Evolutionary conservation across 306 rosid species (phyloP).

Genomic region (Cucurbita ficifolia): DNA sequence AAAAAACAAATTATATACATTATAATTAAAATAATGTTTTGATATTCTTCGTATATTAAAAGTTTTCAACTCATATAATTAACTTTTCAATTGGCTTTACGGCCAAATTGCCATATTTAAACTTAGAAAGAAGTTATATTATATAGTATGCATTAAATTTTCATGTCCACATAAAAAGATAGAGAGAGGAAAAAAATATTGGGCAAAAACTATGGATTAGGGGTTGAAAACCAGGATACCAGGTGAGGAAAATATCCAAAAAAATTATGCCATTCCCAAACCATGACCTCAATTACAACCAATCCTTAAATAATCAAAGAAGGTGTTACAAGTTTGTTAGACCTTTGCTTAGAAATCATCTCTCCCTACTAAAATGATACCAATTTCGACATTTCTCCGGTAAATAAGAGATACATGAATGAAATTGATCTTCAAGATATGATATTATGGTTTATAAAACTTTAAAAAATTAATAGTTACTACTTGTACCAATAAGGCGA

Average conservation of each 20-base stretch:
- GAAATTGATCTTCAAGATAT: too few relatives aligned
- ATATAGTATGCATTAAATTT: not conserved
- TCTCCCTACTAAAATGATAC: not conserved
- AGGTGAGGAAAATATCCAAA: not conserved
- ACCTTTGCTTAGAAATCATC: not conserved
- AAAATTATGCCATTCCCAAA: not conserved
- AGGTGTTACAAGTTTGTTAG: not conserved
- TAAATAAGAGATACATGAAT: too few relatives aligned
- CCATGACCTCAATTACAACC: not conserved
- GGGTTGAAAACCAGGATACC: conserved; percentile 5
- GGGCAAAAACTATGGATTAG: not conserved
- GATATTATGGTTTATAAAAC: too few relatives aligned
- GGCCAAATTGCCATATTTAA: not conserved
- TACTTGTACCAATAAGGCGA: too few relatives aligned
- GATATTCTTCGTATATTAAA: too few relatives aligned
- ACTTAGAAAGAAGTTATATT: not conserved
- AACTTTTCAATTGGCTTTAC: not conserved
- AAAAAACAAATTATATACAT: too few relatives aligned
- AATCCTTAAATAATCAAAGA: not conserved
- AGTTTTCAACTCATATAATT: too few relatives aligned
- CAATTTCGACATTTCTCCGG: too few relatives aligned
- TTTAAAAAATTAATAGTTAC: too few relatives aligned
- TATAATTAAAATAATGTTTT: too few relatives aligned
- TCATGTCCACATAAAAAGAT: not conserved
- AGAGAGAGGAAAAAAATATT: not conserved